phyloP scores from a whole-genome alignment of 495 filamentous ascomycete species.

The Penicillium odoratum region DNA sequence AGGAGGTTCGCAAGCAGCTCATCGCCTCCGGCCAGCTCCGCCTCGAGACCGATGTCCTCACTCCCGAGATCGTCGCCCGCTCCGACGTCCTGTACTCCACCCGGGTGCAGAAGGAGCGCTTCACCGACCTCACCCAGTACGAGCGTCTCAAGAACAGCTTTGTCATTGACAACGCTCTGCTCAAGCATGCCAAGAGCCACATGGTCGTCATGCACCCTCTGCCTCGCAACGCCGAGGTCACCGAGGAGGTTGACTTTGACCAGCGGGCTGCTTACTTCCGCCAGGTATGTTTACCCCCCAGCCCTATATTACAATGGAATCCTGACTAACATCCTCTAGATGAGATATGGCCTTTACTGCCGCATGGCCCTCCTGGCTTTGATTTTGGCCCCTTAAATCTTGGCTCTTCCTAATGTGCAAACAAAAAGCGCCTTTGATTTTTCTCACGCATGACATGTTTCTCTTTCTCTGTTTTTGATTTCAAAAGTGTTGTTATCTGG shows the following conservation, averaged over 20 bases:
- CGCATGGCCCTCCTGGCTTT: constrained; percentile 95
- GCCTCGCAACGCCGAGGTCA: constrained; percentile 87
- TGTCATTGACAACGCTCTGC: constrained; percentile 83
- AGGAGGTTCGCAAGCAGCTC: constrained; percentile 68
- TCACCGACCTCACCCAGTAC: constrained; percentile 73
- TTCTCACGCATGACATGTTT: constrained; percentile 29
- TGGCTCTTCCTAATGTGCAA: constrained; percentile 23
- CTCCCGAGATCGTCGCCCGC: constrained; percentile 75
- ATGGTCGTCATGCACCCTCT: constrained; percentile 96
- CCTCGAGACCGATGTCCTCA: constrained; percentile 72
- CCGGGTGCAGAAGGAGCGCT: constrained; percentile 93
- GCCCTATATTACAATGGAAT: constrained; percentile 1
- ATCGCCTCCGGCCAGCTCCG: constrained; percentile 71
- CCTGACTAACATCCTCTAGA: constrained; percentile 60
- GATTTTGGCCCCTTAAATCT: constrained; percentile 68
- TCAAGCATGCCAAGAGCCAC: constrained; percentile 85
- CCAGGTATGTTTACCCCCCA: constrained; percentile 70
- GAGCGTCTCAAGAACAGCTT: constrained; percentile 85
- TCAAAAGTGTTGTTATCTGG: constrained; percentile 41
- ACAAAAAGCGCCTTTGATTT: constrained; percentile 25
- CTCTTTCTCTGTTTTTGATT: constrained; percentile 27
- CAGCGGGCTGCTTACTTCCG: constrained; percentile 96
- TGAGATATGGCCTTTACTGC: constrained; percentile 96
- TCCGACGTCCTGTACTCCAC: constrained; percentile 96
- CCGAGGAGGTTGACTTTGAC: constrained; percentile 96